Base-by-base conservation (phyloP, 2,329 filamentous ascomycete genomes). In the Tolypocladium endophyticum region DNA sequence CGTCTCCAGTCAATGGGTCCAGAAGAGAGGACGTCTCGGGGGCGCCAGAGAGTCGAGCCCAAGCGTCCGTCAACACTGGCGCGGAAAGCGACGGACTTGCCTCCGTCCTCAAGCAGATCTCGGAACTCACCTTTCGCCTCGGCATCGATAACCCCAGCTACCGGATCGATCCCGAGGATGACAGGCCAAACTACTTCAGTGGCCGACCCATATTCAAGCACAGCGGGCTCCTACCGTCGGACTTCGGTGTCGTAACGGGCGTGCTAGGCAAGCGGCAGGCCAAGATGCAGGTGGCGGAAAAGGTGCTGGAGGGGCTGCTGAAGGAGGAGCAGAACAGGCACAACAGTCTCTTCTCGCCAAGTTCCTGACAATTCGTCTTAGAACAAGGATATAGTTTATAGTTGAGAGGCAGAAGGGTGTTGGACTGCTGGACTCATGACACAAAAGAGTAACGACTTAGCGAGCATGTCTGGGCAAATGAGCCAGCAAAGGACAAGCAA, bases 211-310 rank as follows among this genome's bases (percentile, higher is more conserved):
- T 70, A 57, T 78, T 77, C 59, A 64, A 64, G n/a, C 60, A 67
- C 20, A 67, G 69, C 30, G 61, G 61, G 1, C 61, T 61, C 1
- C 63, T 76, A 7, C 74, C 76, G 0, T 57, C 63, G 1, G 65
- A 62, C 3, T 56, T 77, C 0, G 74, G 74, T 3, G 36, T 63
- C 7, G 73, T 80, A 5, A 58, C 47, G 1, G 65, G 70, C 6
- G 66, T 76, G 11, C 66, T 67, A 4, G 71, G 74, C 3, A 73
- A 70, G 64, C 70, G 67, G 52, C 61, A 67, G 12, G 70, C 77
- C 1, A 75, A 68, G 63, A 69, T 75, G 61, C 67, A 66, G 58
- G 66, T 82, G 4, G 76, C 78, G 0, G 70, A 74, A 62, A 62
- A 65, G 38, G 65, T 81, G 3, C 62, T 81, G 18, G 61, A 43